Conservation (phyloP, 2,329 filamentous ascomycete genomes). For the Fusarium begoniae region DNA sequence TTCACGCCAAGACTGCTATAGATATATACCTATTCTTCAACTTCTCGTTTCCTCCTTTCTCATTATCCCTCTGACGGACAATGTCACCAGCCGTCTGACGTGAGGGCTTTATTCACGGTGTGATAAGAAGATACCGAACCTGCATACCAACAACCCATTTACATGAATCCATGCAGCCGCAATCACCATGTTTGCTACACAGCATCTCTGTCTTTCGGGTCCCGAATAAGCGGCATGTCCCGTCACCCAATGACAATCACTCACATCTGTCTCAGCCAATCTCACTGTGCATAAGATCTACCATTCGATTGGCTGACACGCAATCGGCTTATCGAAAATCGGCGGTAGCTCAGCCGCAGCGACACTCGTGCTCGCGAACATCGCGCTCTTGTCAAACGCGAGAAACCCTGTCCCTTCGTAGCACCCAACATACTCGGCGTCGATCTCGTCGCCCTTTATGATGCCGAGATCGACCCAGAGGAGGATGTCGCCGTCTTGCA, state of each 20-base stretch:
- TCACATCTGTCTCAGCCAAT: too few relatives aligned
- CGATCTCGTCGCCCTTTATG: conserved; percentile 21
- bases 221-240: neutral
- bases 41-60: too few relatives aligned
- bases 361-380: neutral
- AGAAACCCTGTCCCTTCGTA: conserved; percentile 24
- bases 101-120: neutral
- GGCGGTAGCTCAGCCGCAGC: neutral
- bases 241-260: neutral
- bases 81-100: neutral
- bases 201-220: neutral
- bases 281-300: neutral
- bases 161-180: neutral
- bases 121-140: neutral
- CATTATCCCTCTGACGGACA: neutral
- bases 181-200: neutral
- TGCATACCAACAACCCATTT: neutral
- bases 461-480: conserved; percentile 33
- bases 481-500: conserved; percentile 14
- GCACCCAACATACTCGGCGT: conserved; percentile 31
- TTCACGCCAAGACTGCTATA: accelerated
- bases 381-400: conserved; percentile 31
- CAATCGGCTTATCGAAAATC: neutral
- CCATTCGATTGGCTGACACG: conserved; percentile 1
- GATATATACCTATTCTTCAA: neutral